These are phyloP conservation scores for Trypethelium eluteriae DNA, from an alignment of 495 filamentous ascomycete species.

Conservation along the genomic window DNA sequence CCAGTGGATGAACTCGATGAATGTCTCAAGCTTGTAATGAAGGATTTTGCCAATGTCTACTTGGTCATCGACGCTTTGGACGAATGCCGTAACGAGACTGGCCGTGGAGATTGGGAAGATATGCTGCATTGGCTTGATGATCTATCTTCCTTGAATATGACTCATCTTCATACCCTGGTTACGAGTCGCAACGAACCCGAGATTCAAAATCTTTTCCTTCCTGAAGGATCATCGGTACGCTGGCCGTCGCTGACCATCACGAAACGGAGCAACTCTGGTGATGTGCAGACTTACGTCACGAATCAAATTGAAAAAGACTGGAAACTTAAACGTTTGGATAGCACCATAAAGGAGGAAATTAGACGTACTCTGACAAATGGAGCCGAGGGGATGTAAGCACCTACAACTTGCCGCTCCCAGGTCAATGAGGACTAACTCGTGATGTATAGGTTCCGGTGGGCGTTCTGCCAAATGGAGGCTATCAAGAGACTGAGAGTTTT, in stretches of 20 bases:
- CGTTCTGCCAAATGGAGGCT: conserved; percentile 24
- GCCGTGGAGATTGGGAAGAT: neutral
- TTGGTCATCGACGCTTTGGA: conserved; percentile 29
- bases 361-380: conserved; percentile 19
- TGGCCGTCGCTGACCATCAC: conserved; percentile 14
- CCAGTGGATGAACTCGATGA: neutral
- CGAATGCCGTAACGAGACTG: conserved; percentile 22
- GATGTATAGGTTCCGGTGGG: conserved; percentile 25
- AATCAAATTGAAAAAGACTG: conserved; percentile 19
- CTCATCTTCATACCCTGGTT: neutral
- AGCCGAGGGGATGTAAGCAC: conserved; percentile 27
- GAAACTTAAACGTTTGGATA: conserved; percentile 12
- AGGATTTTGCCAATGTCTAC: conserved; percentile 13
- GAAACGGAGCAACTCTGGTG: neutral
- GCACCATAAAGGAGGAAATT: conserved; percentile 14
- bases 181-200: conserved; percentile 1
- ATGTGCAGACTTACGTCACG: conserved; percentile 24
- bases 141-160: neutral
- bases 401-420: neutral
- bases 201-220: neutral
- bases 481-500: conserved; percentile 19
- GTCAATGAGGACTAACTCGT: neutral
- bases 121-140: neutral
- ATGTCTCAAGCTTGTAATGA: neutral
- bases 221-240: conserved; percentile 12